A percentile compares a stretch with the other conserved stretches of the same genome.
These are phyloP conservation scores for Graphiopsis chlorocephala DNA, from an alignment of 2,329 filamentous ascomycete genomes.

Conservation along the genomic window DNA sequence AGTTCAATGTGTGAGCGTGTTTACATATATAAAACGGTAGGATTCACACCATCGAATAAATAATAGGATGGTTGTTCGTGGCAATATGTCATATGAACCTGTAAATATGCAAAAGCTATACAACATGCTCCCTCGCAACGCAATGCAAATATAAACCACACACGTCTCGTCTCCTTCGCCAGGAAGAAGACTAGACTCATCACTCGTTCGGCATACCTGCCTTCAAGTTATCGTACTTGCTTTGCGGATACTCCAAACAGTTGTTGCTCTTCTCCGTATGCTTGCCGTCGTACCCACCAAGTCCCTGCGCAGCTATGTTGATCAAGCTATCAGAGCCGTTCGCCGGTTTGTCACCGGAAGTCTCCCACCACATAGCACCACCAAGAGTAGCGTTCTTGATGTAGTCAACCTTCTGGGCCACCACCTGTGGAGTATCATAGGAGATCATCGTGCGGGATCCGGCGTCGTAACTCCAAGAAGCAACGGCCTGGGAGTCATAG, in stretches of 20 bases:
- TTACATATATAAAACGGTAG: background rate
- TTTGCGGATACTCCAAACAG: constrained; percentile 49
- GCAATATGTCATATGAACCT: background rate
- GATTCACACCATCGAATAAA: background rate
- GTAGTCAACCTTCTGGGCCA: constrained; percentile 66
- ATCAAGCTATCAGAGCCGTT: constrained; percentile 54
- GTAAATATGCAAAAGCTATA: background rate
- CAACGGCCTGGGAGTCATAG: constrained; percentile 61
- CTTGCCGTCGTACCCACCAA: constrained; percentile 34
- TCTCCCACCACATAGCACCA: constrained; percentile 94
- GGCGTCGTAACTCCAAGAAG: constrained; percentile 73
- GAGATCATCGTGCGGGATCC: constrained; percentile 65
- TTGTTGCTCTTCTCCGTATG: constrained; percentile 48
- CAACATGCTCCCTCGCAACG: background rate
- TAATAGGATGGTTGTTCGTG: background rate
- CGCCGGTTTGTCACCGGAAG: constrained; percentile 68
- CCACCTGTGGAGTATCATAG: constrained; percentile 68
- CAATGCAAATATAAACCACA: background rate
- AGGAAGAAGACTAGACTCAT: background rate
- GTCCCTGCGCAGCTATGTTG: constrained; percentile 23
- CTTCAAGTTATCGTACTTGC: constrained; percentile 53
- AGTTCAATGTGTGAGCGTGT: background rate
- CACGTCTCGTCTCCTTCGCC: background rate
- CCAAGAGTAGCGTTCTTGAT: constrained; percentile 66
- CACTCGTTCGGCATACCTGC: constrained; percentile 36